Percentiles rank a stretch among this genome's conserved stretches.
phyloP scores from a whole-genome alignment of 2,329 filamentous ascomycete genomes.

The Cladosporium sp. region DNA sequence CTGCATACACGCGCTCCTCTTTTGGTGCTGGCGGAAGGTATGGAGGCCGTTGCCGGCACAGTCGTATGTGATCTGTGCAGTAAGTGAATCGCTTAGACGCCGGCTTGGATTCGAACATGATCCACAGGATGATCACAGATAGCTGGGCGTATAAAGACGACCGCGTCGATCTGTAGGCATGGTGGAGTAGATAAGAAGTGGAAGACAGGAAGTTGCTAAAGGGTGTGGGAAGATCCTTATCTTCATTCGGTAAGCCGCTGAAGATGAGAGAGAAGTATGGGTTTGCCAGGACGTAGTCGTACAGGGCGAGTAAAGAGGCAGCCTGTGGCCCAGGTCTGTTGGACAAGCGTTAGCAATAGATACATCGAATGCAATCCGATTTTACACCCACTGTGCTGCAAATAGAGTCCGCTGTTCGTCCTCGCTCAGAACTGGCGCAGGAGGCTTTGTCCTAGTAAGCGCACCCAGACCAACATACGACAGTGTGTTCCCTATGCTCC shows the following conservation, averaged over 20 bases:
- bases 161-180: constrained; percentile 78
- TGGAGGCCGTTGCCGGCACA: constrained; percentile 86
- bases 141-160: constrained; percentile 79
- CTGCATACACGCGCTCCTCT: constrained; percentile 68
- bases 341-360: constrained; percentile 6
- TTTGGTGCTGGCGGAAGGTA: constrained; percentile 68
- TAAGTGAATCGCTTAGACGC: constrained; percentile 79
- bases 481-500: constrained; percentile 77
- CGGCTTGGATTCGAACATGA: constrained; percentile 78
- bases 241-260: constrained; percentile 46
- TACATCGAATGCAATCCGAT: not conserved
- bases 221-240: constrained; percentile 40
- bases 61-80: constrained; percentile 69
- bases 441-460: constrained; percentile 61
- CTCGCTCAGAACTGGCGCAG: constrained; percentile 58
- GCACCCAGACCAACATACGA: constrained; percentile 79
- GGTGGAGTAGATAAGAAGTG: constrained; percentile 87
- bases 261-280: constrained; percentile 90
- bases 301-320: constrained; percentile 75
- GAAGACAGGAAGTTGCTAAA: constrained; percentile 81
- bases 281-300: constrained; percentile 91
- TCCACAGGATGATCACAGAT: constrained; percentile 77
- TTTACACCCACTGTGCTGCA: constrained; percentile 60
- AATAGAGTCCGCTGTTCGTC: constrained; percentile 83
- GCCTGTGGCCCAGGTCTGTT: constrained; percentile 73